Base-by-base conservation (phyloP, 1,284 basidiomycete genomes). In the Leccinum pallidistipes region DNA sequence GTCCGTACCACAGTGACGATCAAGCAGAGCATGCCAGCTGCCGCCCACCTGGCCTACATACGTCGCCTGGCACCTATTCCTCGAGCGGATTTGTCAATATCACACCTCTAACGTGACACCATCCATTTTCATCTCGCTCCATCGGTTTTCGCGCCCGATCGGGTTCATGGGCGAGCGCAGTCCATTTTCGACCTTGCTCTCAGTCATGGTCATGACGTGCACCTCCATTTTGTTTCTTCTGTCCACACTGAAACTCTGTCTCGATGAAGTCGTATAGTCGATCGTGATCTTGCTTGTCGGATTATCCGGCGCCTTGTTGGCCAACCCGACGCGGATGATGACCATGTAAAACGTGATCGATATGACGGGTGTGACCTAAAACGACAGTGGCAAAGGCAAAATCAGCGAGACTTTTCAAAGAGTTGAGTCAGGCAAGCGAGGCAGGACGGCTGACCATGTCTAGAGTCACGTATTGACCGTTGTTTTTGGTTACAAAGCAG, bases 291-390 rank as follows among this genome's bases (percentile, higher is more conserved):
- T 3, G 16, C 53, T 50, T 18, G 16, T 29, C 8, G 52, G 61
- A 32, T n/a, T 61, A 12, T 18, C 38, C 14, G 45, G 57, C 10
- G 24, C 47, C 14, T 55, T 57, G 21, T 60, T 57, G 14, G 65
- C 53, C 27, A 69, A 12, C 3, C 65, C 67, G 6, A 67, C 62
- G 5, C 69, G 67, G 9, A 68, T 69, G 3, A 69, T 68, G 27
- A 68, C 60, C 67, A 68, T 68, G 21, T 68, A 70, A 55, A 70
- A 70, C 27, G 67, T 67, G 58, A 68, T 70, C 6, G 67, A 70
- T 29, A 68, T 69, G 45, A 70, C 58, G 7, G 67, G 69, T 43
- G 57, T 60, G 27, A 65, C 60, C 61, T 71, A n/a, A 31, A 31
- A 34, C 9, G 57, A n/a, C 32, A 24, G 1, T 7, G 27, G 4